These are phyloP conservation scores for Wickerhamiella bombiphila DNA, from an alignment of 805 yeast genomes.

Conservation along the genomic window DNA sequence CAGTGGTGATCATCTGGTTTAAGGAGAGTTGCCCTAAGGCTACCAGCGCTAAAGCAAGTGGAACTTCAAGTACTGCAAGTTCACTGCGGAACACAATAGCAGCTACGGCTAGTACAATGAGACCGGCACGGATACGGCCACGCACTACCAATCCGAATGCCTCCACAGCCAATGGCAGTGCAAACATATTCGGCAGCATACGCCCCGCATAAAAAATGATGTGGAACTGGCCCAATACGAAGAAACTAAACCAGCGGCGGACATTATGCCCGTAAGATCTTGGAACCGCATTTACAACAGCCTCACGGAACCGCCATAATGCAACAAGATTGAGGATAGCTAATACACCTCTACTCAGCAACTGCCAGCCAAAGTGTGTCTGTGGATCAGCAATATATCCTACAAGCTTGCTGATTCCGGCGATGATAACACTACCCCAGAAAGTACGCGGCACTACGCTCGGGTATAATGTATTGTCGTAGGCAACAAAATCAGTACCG, in stretches of 20 bases:
- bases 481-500: conserved; percentile 37
- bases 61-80: conserved; percentile 39
- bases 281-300: conserved; percentile 21
- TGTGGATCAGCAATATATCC: conserved; percentile 16
- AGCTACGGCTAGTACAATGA: conserved; percentile 43
- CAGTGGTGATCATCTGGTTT: conserved; percentile 22
- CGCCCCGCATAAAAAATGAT: conserved; percentile 65
- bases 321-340: conserved; percentile 48
- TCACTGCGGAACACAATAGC: conserved; percentile 65
- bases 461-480: conserved; percentile 68
- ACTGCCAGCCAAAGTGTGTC: conserved; percentile 37
- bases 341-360: conserved; percentile 41
- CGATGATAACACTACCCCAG: conserved; percentile 48
- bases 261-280: conserved; percentile 6
- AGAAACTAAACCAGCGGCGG: conserved; percentile 40
- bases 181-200: conserved; percentile 71
- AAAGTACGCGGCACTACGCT: conserved; percentile 85
- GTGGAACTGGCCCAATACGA: conserved; percentile 63
- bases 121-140: conserved; percentile 35
- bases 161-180: conserved; percentile 52
- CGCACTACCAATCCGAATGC: conserved; percentile 38
- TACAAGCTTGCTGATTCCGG: conserved; percentile 31
- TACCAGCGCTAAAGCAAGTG: conserved; percentile 29
- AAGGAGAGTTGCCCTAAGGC: conserved; percentile 30
- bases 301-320: conserved; percentile 36